phyloP scores from a whole-genome alignment of 129 eudicot genomes.

The Kitagawia praeruptora region DNA sequence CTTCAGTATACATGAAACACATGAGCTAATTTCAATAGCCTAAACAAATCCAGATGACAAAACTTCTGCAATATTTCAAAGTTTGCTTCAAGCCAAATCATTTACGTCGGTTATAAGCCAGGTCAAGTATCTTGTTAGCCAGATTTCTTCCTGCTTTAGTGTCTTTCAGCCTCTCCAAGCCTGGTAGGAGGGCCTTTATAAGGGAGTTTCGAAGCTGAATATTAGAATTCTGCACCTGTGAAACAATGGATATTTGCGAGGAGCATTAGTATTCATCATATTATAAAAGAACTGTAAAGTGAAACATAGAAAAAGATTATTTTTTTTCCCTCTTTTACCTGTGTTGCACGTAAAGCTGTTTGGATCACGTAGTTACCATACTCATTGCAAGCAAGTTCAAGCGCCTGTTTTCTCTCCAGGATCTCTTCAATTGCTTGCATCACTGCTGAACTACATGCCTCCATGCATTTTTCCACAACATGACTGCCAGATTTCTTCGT shows the following conservation, averaged over 20 bases:
- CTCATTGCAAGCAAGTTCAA: constrained; percentile 13
- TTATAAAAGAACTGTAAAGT: neutral
- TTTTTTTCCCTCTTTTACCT: constrained; percentile 1
- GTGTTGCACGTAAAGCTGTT: neutral
- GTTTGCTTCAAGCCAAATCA: neutral
- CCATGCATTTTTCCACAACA: constrained; percentile 8
- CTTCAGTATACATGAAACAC: neutral
- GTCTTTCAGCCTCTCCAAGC: neutral
- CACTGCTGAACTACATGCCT: neutral
- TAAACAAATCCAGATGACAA: neutral
- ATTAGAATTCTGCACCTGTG: neutral
- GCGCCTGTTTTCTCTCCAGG: constrained; percentile 1
- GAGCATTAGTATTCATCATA: neutral
- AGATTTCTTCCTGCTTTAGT: neutral
- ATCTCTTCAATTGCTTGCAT: neutral
- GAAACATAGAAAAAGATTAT: neutral
- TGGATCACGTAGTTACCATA: constrained; percentile 15
- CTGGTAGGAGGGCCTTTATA: constrained; percentile 1
- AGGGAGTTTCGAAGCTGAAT: neutral
- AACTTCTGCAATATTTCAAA: neutral
- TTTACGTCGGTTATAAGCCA: neutral
- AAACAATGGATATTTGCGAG: neutral
- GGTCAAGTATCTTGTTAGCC: neutral
- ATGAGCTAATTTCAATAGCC: neutral
- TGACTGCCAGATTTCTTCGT: constrained; percentile 15